A percentile compares a stretch with the other conserved stretches of the same genome.
These are phyloP conservation scores for Mucor mucedo DNA, from an alignment of 371 early-diverging fungal genomes.

Conservation along the genomic window DNA sequence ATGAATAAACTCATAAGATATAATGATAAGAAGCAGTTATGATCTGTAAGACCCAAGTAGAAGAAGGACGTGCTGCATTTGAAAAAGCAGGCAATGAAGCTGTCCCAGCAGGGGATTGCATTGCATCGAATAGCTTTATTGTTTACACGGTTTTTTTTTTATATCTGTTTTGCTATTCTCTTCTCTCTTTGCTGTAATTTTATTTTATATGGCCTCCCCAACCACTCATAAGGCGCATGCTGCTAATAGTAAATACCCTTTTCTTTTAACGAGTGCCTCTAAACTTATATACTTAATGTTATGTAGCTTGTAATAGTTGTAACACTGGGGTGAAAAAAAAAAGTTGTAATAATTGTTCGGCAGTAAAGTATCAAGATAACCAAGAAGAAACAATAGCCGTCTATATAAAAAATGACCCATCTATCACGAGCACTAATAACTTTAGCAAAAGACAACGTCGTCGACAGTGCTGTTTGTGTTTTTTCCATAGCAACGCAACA, in stretches of 20 bases:
- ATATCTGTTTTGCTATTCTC: background rate
- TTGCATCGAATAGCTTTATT: conserved; percentile 5
- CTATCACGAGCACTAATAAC: background rate
- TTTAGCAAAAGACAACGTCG: conserved; percentile 1
- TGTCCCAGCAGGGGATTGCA: background rate
- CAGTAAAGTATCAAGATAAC: background rate
- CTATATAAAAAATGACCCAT: background rate
- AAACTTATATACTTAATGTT: background rate
- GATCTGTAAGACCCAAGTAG: no score
- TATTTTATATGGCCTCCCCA: background rate
- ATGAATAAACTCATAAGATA: no score
- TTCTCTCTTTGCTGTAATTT: background rate
- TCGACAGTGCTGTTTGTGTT: conserved; percentile 3
- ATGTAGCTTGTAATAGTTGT: background rate
- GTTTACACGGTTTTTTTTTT: background rate
- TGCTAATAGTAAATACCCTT: conserved; percentile 1
- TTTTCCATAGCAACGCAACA: conserved; percentile 1
- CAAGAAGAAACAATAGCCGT: background rate
- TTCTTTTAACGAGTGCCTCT: background rate
- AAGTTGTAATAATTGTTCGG: background rate
- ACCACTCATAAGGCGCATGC: background rate
- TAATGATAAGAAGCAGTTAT: no score
- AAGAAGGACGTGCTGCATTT: no score
- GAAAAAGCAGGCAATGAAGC: no score
- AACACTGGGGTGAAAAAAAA: no score